Base-by-base conservation (phyloP, 192 early-diverging fungal species). In the Coemansia umbellata region DNA sequence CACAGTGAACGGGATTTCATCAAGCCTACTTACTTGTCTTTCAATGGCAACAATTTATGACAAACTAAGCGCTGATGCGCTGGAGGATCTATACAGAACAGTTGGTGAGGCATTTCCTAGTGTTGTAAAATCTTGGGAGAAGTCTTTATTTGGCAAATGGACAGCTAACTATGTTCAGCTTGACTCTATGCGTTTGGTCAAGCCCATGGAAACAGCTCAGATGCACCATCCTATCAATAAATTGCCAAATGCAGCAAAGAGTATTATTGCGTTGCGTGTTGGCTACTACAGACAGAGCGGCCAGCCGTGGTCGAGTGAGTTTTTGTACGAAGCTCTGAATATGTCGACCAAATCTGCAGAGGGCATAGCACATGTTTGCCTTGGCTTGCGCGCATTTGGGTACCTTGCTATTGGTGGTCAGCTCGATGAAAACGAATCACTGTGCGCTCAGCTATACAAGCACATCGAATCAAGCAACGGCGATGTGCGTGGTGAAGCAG, bases 401-500 rank as follows among this genome's bases (percentile, higher is more conserved):
- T 64, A 64, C 26, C 58, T 65, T 2, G 65, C 65, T 1, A 13
- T 24, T 4, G 26, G 23, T 9, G 53, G 49, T 23, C 5, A 28
- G 35, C 56, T 75, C 6, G 37, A 36, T 4, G 50, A 60, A 28
- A 57, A 37, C 43, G 13, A 37, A 2, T 26, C 30, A 10, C 43
- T 64, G 35, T 32, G 36, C 6, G 51, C 49, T 7, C 55, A 44
- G 56, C 41, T 75, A 28, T 32, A 56, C 22, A 42, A 31, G 37
- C 60, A 60, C 19, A 31, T 45, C 18, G 36, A 37, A 4, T 63
- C 56, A 2, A 43, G 23, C 13, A 22, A 60, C 37, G 64, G 62
- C 15, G 63, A 63, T n/a, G 51, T 74, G 44, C 71, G 71, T 37
- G 42, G 32, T 33, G 71, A 74, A 33, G 71, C 71, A 1, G 71